Base-by-base conservation (phyloP, 768 basidiomycete genomes). In the Cyathus striatus region DNA sequence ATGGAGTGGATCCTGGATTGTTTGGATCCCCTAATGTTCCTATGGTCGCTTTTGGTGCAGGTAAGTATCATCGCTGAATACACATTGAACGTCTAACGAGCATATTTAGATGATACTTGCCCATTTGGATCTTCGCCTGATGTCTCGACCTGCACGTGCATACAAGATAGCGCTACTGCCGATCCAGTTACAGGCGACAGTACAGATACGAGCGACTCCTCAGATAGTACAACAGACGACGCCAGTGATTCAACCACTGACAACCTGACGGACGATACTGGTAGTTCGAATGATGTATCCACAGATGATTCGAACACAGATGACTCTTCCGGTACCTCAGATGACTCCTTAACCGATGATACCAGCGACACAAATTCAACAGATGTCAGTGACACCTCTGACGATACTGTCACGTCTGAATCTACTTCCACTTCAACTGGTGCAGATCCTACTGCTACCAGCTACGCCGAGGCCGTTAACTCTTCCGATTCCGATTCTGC, bases 51-150 rank as follows among this genome's bases (percentile, higher is more conserved):
- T 76, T 77, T 43, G 75, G 74, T 24, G 63, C 62, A 42, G 49
- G 73, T 72, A 44, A 54, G 69, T 59, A 9, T 9, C 17, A 30
- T 30, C n/a, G 9, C 9, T n/a, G 27, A 9, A 9, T 30, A 9
- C n/a, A 30, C 27, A 9, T 30, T n/a, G 27, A 9, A 30, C 27
- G n/a, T 30, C 27, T 30, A 12, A 41, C 14, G 16, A 21, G 37
- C 20, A 38, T 36, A 30, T 27, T 7, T 40, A 74, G 73, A 57
- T 45, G 70, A 63, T 14, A 68, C 73, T 10, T 76, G 74, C 52
- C 75, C 74, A 2, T 65, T 64, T 21, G 75, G 71, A 7, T 56
- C 57, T 48, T 57, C 53, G 7, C 61, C 74, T 1, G 67, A 75
- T 47, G 57, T 69, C 21, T 55, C 49, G 14, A 62, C 64, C 22